Evolutionary conservation across 371 early-diverging fungal genomes (phyloP).

Genomic region (Mortierella sp.): DNA sequence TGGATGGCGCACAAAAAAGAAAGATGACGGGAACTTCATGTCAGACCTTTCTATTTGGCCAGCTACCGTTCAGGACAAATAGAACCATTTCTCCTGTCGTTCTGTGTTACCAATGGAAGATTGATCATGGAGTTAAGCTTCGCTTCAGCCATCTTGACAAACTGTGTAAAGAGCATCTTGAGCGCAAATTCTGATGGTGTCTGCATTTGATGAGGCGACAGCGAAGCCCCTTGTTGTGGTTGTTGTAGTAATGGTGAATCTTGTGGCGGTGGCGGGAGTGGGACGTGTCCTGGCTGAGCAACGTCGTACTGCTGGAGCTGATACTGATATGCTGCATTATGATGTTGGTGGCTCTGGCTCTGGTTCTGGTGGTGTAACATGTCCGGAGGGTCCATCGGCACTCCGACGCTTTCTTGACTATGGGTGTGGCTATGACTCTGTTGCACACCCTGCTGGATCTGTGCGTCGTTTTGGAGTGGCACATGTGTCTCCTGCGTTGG

Average conservation of each 20-base stretch:
- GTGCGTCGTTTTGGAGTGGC: slow-evolving; percentile 14
- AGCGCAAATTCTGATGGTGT: slow-evolving; percentile 60
- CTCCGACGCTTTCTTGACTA: slow-evolving; percentile 47
- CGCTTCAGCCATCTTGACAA: slow-evolving; percentile 63
- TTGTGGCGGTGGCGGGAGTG: background rate
- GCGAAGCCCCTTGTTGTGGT: slow-evolving; percentile 6
- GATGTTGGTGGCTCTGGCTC: no score
- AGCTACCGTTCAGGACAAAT: background rate
- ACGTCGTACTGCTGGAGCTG: slow-evolving; percentile 31
- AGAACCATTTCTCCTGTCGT: background rate
- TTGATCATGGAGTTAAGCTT: slow-evolving; percentile 58
- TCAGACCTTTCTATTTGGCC: background rate
- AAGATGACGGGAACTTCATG: background rate
- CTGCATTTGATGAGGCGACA: slow-evolving; percentile 45
- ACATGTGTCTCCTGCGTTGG: slow-evolving; percentile 15
- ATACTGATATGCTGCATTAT: slow-evolving; percentile 18
- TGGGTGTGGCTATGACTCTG: slow-evolving; percentile 40
- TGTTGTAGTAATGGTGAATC: slow-evolving; percentile 9
- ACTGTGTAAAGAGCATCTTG: slow-evolving; percentile 63
- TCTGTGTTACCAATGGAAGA: slow-evolving; percentile 41
- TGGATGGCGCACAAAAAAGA: background rate
- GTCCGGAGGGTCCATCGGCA: slow-evolving; percentile 19
- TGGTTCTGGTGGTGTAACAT: slow-evolving; percentile 22
- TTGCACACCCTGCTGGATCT: slow-evolving; percentile 19
- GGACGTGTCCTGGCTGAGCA: slow-evolving; percentile 32